Evolutionary conservation across 1,284 basidiomycete genomes (phyloP), one percentile per base, ranked within the genome.

Genomic region (Leccinum subrobustum): DNA sequence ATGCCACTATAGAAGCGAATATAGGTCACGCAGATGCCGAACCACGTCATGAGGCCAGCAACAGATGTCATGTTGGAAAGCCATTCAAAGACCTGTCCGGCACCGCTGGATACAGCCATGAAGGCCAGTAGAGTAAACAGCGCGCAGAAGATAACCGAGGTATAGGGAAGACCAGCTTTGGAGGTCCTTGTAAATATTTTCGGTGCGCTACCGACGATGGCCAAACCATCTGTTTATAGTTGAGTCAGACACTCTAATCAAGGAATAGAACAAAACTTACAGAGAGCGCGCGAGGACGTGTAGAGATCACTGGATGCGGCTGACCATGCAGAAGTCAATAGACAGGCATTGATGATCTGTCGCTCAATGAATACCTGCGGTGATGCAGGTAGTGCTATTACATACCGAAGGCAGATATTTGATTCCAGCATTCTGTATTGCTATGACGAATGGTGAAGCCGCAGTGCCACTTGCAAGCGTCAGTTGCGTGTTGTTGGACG

Each of bases 221-320:
- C 86, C 60, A 97, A 79, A 44, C 91, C 90, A 72, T 95, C 90
- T 89, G 65, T 37, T 20, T 33, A 23, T 50, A 25, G 18, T 56
- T 12, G 16, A 60, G 54, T 60, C 11, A 60, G 44, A 14, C 16
- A 23, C 8, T 39, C 23, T 16, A 5, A 44, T 27, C 39, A 4
- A 5, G 47, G 29, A 39, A 4, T 23, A 52, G 3, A 44, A 52
- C 9, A 37, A 35, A 42, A 77, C 88, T 70, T 62, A 91, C 89
- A 94, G 14, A 95, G 78, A 1, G 90, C 90, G 56, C 93, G 85
- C 18, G 89, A 92, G 58, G 87, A 87, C 2, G 88, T 89, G 75
- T 93, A 96, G 57, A 96, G 73, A 68, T 95, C 89, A 65, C 89
- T 91, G 42, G 87, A 91, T 2, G 90, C 92, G 5, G 94, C 92